A percentile compares a stretch with the other conserved stretches of the same genome.
Evolutionary conservation across 225 moss, liverwort and hornwort genomes (phyloP).

Genomic region (Thuidium tamariscinum): DNA sequence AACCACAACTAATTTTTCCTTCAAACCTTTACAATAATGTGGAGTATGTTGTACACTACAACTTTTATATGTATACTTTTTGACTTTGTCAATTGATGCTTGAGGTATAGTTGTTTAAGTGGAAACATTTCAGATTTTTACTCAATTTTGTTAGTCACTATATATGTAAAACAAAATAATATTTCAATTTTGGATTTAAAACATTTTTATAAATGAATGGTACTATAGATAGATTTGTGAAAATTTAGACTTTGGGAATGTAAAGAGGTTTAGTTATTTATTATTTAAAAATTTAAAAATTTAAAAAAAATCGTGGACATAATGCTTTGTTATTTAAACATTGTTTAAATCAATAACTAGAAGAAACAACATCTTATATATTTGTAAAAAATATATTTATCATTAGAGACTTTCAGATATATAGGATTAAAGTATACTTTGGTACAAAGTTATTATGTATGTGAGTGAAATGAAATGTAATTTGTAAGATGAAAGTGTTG

Average conservation of each 20-base stretch:
- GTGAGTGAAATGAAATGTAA: background rate
- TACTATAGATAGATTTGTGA: background rate
- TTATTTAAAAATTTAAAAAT: no score
- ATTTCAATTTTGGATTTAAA: background rate
- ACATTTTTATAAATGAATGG: background rate
- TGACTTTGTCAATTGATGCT: no score
- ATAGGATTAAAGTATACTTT: background rate
- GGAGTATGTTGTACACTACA: no score
- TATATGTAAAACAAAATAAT: background rate
- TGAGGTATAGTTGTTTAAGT: no score
- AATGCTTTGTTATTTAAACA: background rate
- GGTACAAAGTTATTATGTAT: background rate
- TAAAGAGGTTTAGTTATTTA: background rate
- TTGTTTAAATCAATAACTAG: background rate
- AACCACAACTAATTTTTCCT: no score
- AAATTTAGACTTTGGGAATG: no score
- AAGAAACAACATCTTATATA: background rate
- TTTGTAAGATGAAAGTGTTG: background rate
- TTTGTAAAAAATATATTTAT: background rate
- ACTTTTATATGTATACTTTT: no score
- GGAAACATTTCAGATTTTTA: no score
- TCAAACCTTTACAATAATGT: no score
- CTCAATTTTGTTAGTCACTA: no score
- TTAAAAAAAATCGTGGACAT: fast-evolving
- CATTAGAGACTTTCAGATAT: background rate